These are phyloP conservation scores for Grigorovia humatica DNA, from an alignment of 805 yeast genomes.

Conservation along the genomic window DNA sequence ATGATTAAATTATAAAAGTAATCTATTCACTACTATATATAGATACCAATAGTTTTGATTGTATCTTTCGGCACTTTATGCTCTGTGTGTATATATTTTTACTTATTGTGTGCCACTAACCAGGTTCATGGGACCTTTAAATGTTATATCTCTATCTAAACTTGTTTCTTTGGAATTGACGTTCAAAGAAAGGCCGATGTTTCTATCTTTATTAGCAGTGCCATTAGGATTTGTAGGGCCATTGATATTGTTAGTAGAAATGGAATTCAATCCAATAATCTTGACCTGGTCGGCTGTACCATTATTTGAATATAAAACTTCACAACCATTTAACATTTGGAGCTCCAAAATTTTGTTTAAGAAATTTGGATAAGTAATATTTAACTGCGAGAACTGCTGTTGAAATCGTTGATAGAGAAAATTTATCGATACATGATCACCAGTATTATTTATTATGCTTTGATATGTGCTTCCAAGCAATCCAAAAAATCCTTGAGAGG, in stretches of 20 bases:
- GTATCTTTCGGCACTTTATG: background rate
- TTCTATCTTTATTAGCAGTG: background rate
- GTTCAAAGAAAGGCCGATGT: background rate
- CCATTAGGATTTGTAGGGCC: background rate
- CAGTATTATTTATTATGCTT: background rate
- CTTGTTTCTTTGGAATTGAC: background rate
- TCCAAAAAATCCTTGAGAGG: constrained; percentile 7
- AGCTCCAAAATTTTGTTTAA: constrained; percentile 14
- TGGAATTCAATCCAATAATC: constrained; percentile 3
- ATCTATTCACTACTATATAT: background rate
- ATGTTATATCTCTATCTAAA: background rate
- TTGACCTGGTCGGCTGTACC: constrained; percentile 21
- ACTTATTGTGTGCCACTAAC: background rate
- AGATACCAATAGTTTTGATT: background rate
- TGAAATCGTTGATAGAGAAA: constrained; percentile 15
- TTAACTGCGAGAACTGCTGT: constrained; percentile 2
- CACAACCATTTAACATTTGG: constrained; percentile 15
- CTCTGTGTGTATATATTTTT: background rate
- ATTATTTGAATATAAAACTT: constrained; percentile 11
- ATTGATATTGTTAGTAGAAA: background rate
- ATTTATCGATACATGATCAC: constrained; percentile 12
- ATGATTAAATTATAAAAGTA: background rate
- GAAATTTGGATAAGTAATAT: constrained; percentile 14
- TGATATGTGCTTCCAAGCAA: constrained; percentile 10
- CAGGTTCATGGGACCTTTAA: background rate